Conservation (phyloP, 1,139 yeast species). For the Zhuliangozyma blackwelliae region DNA sequence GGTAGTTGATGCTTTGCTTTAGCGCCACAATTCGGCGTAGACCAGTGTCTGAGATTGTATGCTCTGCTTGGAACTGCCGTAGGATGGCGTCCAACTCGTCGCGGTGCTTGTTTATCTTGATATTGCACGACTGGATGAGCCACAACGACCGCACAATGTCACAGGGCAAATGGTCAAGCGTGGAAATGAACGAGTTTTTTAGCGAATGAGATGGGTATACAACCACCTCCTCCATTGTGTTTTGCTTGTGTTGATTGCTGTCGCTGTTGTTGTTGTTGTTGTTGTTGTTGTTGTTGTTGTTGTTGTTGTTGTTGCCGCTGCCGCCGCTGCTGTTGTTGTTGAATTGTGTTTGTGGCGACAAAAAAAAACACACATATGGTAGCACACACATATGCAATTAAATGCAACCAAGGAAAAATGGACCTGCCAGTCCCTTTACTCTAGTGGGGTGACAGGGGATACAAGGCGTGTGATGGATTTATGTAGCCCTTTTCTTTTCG, state of each 20-base stretch:
- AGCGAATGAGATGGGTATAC: slow-evolving; percentile 7
- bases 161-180: slow-evolving; percentile 45
- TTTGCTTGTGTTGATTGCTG: not conserved
- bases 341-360: no score
- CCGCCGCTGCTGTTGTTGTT: no score
- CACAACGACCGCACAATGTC: slow-evolving; percentile 44
- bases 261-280: not conserved
- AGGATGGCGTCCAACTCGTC: slow-evolving; percentile 16
- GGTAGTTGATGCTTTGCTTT: slow-evolving; percentile 6
- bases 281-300: no score
- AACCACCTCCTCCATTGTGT: slow-evolving; percentile 1
- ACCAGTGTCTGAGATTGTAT: not conserved
- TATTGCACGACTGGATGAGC: slow-evolving; percentile 41
- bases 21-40: slow-evolving; percentile 5
- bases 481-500: no score
- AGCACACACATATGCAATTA: no score
- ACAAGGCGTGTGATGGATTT: no score
- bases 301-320: no score
- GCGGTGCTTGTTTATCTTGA: slow-evolving; percentile 21
- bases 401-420: no score
- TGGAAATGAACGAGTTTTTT: slow-evolving; percentile 40
- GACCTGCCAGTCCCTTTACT: no score
- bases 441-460: no score
- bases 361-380: no score
- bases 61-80: slow-evolving; percentile 2